Evolutionary conservation across 495 filamentous ascomycete genomes (phyloP), one percentile per base, ranked within the genome.

Genomic region (Parmelia sp.): DNA sequence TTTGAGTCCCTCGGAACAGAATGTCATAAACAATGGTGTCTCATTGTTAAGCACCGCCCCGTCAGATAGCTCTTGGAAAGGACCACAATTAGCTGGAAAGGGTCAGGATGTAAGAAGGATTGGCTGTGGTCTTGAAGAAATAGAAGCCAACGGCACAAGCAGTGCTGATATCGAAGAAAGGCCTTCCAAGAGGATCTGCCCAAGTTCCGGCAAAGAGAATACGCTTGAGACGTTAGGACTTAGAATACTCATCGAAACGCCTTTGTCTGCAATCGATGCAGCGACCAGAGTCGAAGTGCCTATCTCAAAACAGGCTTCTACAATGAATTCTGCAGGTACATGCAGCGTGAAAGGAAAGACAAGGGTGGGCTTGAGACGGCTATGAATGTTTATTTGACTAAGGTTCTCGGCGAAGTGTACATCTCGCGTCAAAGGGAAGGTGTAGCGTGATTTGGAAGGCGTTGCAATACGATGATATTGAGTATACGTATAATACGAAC

Each of bases 1-100:
- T 47, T 29, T 74, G 70, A 73, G 72, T 33, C 69, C 72, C 11
- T 79, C 79, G 0, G 77, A 79, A 42, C 67, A 74, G 64, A 82
- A 81, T 55, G 78, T 81, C 53, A 69, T 71, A 25, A 77, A 76
- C 17, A 80, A 63, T 55, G 66, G 27, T 31, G 39, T 64, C 35
- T 35, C 53, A 39, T 61, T 57, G 56, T n/a, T 63, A 58, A 7
- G 66, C 35, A 33, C 47, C 57, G 70, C 69, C 11, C 71, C 70
- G 5, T 62, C 69, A 36, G 66, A 72, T 37, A 77, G 75, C 66
- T 74, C 71, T 2, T 71, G 63, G n/a, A 58, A 42, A 23, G 44
- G 35, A 9, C 51, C 71, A 11, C 76, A 74, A 61, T 70, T 78
- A 39, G 71, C 72, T 19, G 61, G 71, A 36, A 62, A 67, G 7